Evolutionary conservation across 306 rosid genomes (phyloP), one percentile per base, ranked within the genome.

Genomic region (Ormosia emarginata): DNA sequence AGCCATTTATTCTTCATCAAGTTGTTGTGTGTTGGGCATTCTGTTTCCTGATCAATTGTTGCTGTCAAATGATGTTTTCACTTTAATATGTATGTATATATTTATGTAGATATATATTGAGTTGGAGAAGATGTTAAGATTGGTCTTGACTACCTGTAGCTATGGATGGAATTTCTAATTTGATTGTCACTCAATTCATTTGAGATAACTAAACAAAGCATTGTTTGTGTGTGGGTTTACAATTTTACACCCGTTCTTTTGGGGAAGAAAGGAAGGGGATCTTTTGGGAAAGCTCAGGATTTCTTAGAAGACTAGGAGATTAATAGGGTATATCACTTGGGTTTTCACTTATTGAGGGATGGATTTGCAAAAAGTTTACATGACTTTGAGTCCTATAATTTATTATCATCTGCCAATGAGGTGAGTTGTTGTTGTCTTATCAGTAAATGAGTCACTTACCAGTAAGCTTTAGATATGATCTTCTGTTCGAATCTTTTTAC

Each of bases 21-120:
- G 61, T 74, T 72, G 76, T 59, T 62, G 10, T 57, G 0, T 72
- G 8, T 40, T 56, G 13, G 74, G 53, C 49, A 44, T 74, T 72
- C 73, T 32, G 40, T 34, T 10, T 66, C 57, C 2, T 30, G 44
- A 58, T 61, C 29, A 50, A 44, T 33, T 34, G 71, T 52, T 68
- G 34, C 78, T 58, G 6, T 63, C n/a, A 3, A 71, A 14, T 41
- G 59, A 86, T 74, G 6, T 58, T 57, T 70, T 81, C 49, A 40
- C 62, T 58, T 71, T 39, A 33, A 8, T 69, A 41, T 77, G 53
- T 62, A 62, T 81, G 34, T 13, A 13, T 32, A 33, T 78, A 24
- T 24, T 0, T 24, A 24, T 32, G 41, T 78, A 32, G 44, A 70
- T 46, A 24, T 62, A 66, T 85, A 18, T 65, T 34, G 30, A 81